A percentile compares a stretch with the other conserved stretches of the same genome.
Evolutionary conservation across 2,329 filamentous ascomycete genomes (phyloP).

Genomic region (Fragosphaeria purpurea): DNA sequence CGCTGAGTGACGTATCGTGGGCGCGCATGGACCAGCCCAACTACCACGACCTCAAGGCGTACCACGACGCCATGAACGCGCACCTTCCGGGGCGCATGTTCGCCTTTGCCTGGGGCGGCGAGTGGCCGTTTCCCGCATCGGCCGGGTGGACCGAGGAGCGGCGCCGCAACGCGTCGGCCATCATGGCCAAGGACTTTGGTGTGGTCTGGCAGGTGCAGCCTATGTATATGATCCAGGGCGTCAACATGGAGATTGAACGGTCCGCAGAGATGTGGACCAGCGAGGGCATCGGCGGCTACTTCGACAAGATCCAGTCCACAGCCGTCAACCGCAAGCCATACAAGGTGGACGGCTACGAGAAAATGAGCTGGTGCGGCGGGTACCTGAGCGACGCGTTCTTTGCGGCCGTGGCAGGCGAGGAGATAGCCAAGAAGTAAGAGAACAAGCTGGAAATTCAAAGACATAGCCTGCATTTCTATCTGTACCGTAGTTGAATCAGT

Average conservation of each 20-base stretch:
- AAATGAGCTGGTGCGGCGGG: conserved; percentile 2
- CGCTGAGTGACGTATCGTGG: conserved; percentile 10
- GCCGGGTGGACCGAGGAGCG: conserved; percentile 2
- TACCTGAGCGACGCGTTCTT: conserved; percentile 4
- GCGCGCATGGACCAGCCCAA: conserved; percentile 18
- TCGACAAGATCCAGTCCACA: conserved; percentile 14
- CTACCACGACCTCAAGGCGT: conserved; percentile 22
- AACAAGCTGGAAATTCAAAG: no score
- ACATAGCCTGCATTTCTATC: no score
- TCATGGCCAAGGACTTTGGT: conserved; percentile 25
- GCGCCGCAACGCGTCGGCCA: conserved; percentile 6
- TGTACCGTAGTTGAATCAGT: no score
- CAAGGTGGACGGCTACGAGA: conserved; percentile 3
- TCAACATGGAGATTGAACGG: conserved; percentile 25
- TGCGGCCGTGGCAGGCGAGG: conserved; percentile 19
- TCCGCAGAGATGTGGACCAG: conserved; percentile 23
- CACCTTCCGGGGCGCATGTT: conserved; percentile 23
- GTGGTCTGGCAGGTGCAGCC: conserved; percentile 32
- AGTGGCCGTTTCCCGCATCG: conserved; percentile 20
- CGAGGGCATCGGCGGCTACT: conserved; percentile 26
- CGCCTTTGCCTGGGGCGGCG: conserved; percentile 28
- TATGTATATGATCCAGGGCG: conserved; percentile 26
- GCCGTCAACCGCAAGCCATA: conserved; percentile 4
- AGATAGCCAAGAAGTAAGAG: conserved; percentile 1
- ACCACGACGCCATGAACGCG: conserved; percentile 5